Evolutionary conservation across 2,329 filamentous ascomycete genomes (phyloP), one percentile per base, ranked within the genome.

Genomic region (Keithomyces neogunnii): DNA sequence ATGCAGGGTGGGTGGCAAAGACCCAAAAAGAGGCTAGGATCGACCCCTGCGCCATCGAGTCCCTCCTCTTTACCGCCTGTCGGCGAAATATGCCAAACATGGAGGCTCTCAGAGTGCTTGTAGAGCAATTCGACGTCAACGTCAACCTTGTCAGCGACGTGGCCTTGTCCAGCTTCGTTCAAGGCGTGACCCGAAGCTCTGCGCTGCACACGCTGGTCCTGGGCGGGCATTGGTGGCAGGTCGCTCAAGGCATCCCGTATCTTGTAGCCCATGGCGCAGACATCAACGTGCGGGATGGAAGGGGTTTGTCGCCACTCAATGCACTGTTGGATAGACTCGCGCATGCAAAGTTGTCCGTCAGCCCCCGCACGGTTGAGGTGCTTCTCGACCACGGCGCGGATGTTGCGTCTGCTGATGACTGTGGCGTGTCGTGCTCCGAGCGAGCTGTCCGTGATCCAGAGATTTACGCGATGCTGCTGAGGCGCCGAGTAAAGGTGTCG

Each of bases 171-270:
- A 19, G 39, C 7, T 19, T 19, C 19, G 19, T 19, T 19, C 19
- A 19, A 1, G 19, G 19, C 19, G 19, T 19, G 19, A 19, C 19
- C 19, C 19, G 19, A 19, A 5, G 59, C 54, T 56, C 57, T 8
- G 57, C 58, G 10, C 48, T 61, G 7, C 53, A 53, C 33, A 33
- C 39, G 11, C 50, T 55, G 8, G 47, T 52, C 7, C 28, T 19
- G n/a, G 59, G 59, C 2, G 4, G 33, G 0, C 11, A 3, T 9
- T 62, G 59, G 59, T 62, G 59, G 59, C 56, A 61, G 11, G 58
- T 55, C 30, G 45, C 55, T 29, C 57, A 60, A 36, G 59, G 55
- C 13, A 9, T 62, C 2, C 59, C 57, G 2, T 61, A 61, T 43
- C 46, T 62, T 1, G 51, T 62, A 45, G 39, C 54, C 10, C 42